Conservation (phyloP, 2,329 filamentous ascomycete genomes). For the Ophiostoma perfectum region DNA sequence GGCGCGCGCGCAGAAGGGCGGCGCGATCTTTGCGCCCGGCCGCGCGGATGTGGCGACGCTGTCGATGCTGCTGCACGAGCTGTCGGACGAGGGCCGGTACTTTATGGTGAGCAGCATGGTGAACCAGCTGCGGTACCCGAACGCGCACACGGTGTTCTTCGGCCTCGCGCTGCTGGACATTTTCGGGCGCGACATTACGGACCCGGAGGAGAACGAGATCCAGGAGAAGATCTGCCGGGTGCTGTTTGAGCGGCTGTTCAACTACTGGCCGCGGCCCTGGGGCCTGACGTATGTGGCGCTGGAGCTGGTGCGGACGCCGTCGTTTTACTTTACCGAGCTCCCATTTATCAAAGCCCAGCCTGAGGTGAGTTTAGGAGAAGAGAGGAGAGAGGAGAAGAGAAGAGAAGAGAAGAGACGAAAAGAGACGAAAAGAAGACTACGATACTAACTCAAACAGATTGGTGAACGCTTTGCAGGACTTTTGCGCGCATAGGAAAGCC, state of each 20-base stretch:
- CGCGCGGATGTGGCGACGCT: slow-evolving; percentile 67
- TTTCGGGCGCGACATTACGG: slow-evolving; percentile 68
- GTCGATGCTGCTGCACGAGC: slow-evolving; percentile 68
- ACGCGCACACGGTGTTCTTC: slow-evolving; percentile 88
- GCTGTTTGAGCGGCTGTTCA: slow-evolving; percentile 78
- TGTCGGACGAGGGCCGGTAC: slow-evolving; percentile 74
- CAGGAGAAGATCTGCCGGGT: slow-evolving; percentile 88
- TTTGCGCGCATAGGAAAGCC: slow-evolving; percentile 19
- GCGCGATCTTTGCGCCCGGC: slow-evolving; percentile 55
- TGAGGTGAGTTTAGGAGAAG: slow-evolving; percentile 32
- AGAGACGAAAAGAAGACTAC: too few species aligned
- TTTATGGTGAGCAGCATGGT: slow-evolving; percentile 77
- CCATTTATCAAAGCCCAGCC: slow-evolving; percentile 86
- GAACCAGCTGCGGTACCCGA: slow-evolving; percentile 88
- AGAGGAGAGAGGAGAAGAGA: too few species aligned
- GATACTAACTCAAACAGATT: slow-evolving; percentile 43
- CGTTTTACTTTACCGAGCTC: slow-evolving; percentile 86
- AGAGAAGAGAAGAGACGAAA: too few species aligned
- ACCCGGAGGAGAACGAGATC: slow-evolving; percentile 65
- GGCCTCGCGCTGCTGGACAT: slow-evolving; percentile 77
- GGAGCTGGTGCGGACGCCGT: slow-evolving; percentile 86
- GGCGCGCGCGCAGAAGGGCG: slow-evolving; percentile 53
- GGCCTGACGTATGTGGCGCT: slow-evolving; percentile 82
- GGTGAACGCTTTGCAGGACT: slow-evolving; percentile 33
- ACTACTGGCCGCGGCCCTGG: slow-evolving; percentile 92